Evolutionary conservation across 1,284 basidiomycete species (phyloP).

Genomic region (Pterula multifida): DNA sequence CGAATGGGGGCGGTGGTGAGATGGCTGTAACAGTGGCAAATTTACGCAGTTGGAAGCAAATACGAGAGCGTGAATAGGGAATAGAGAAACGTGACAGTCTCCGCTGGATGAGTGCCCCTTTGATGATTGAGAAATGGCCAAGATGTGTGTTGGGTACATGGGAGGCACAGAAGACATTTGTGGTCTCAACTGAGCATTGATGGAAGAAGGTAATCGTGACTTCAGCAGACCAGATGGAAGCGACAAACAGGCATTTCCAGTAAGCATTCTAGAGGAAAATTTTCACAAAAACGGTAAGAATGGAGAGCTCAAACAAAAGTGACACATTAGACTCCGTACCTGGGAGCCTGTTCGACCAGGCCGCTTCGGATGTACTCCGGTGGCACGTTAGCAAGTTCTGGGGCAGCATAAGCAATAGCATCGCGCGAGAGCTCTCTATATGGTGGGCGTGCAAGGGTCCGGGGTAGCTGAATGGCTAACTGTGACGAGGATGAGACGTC

Average conservation of each 20-base stretch:
- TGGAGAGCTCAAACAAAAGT: conserved; percentile 8
- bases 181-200: conserved; percentile 33
- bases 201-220: conserved; percentile 29
- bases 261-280: conserved; percentile 36
- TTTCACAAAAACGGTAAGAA: conserved; percentile 9
- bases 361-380: conserved; percentile 46
- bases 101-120: conserved; percentile 22
- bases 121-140: conserved; percentile 39
- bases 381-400: conserved; percentile 44
- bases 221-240: conserved; percentile 35
- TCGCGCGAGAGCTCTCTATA: conserved; percentile 40
- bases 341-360: conserved; percentile 34
- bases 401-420: conserved; percentile 37
- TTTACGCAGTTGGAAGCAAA: conserved; percentile 48
- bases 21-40: conserved; percentile 38
- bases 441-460: conserved; percentile 40
- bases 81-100: conserved; percentile 24
- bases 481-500: not conserved
- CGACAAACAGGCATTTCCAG: conserved; percentile 34
- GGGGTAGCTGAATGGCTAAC: conserved; percentile 36
- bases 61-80: conserved; percentile 45
- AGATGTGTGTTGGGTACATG: conserved; percentile 43
- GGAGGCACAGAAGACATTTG: conserved; percentile 17
- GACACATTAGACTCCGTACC: conserved; percentile 27
- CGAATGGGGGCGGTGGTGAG: conserved; percentile 21